phyloP scores from a whole-genome alignment of 129 eudicot species.

The Sambucus nigra region DNA sequence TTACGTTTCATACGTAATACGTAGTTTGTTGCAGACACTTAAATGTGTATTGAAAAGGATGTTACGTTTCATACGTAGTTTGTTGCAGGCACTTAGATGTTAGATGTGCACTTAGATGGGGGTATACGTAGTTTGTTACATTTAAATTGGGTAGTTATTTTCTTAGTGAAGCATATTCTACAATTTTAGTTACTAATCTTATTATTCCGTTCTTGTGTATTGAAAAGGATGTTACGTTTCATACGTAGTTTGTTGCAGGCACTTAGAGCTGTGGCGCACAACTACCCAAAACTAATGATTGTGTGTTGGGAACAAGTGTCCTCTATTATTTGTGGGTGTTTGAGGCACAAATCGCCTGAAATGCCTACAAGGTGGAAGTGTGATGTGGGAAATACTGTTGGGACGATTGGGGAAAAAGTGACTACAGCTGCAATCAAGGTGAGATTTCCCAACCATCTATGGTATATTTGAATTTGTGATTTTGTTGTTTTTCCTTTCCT shows the following conservation, averaged over 20 bases:
- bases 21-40: no score
- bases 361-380: constrained; percentile 32
- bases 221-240: constrained; percentile 4
- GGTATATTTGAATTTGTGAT: not conserved
- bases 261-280: constrained; percentile 89
- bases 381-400: constrained; percentile 31
- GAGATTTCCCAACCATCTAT: not conserved
- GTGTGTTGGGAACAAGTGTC: constrained; percentile 72
- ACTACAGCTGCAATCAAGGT: constrained; percentile 73
- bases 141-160: no score
- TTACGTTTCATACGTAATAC: no score
- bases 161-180: not conserved
- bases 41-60: no score
- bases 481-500: not conserved
- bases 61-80: no score
- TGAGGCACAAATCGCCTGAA: constrained; percentile 22
- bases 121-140: no score
- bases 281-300: constrained; percentile 62
- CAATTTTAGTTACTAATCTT: not conserved
- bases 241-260: constrained; percentile 57
- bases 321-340: constrained; percentile 27
- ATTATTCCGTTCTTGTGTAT: not conserved
- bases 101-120: no score
- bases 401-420: constrained; percentile 50
- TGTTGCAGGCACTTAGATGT: no score